Evolutionary conservation across 75 land plant species (phyloP).

Genomic region (Ceratopteris richardii): DNA sequence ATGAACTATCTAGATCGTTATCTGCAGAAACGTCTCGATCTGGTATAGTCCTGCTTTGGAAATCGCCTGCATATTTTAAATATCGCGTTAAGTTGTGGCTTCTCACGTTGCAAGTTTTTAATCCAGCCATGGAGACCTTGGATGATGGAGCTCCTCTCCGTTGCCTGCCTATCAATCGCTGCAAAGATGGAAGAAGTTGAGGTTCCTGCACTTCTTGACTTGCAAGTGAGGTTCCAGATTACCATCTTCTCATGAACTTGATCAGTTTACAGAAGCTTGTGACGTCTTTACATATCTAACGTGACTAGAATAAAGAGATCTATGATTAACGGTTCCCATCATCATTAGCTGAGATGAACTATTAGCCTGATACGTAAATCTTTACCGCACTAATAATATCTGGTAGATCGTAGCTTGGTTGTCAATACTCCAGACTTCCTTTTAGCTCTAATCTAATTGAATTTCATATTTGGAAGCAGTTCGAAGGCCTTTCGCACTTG

Average conservation of each 20-base stretch:
- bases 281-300: not conserved
- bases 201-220: slow-evolving; percentile 63
- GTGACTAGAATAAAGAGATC: no score
- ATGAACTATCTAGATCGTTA: slow-evolving; percentile 68
- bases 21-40: slow-evolving; percentile 23
- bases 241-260: not conserved
- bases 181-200: slow-evolving; percentile 85
- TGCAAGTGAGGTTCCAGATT: slow-evolving; percentile 39
- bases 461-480: no score
- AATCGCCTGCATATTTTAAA: not conserved
- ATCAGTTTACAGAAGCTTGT: not conserved
- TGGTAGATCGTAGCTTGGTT: not conserved
- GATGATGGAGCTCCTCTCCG: slow-evolving; percentile 54
- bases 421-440: no score
- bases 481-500: slow-evolving; percentile 40
- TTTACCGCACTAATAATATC: not conserved
- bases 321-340: no score
- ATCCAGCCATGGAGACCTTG: slow-evolving; percentile 47
- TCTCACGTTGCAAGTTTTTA: not conserved
- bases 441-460: no score
- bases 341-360: not conserved
- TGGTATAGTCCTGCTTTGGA: slow-evolving; percentile 18
- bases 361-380: not conserved
- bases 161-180: slow-evolving; percentile 54
- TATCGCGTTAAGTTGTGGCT: no score